phyloP scores from a whole-genome alignment of 306 rosid species.

The Prunus mume region DNA sequence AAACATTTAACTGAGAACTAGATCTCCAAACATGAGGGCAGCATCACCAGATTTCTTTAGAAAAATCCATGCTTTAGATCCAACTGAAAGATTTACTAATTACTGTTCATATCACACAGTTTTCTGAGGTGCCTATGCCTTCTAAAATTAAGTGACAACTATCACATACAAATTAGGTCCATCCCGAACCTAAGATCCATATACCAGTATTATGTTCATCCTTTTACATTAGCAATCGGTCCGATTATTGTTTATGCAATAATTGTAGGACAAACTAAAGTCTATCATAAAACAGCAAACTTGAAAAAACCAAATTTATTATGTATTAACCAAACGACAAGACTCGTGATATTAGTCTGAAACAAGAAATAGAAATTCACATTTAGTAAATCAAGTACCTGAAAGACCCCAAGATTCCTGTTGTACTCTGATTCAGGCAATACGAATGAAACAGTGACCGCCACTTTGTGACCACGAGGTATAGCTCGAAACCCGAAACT shows the following conservation, averaged over 20 bases:
- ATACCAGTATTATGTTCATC: neutral
- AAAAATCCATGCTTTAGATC: neutral
- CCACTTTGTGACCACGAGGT: constrained; percentile 51
- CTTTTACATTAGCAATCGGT: neutral
- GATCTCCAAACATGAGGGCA: neutral
- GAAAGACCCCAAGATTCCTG: constrained; percentile 80
- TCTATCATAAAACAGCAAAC: constrained; percentile 1
- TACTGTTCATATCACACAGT: neutral
- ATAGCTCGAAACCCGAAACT: constrained; percentile 32
- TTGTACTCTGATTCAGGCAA: constrained; percentile 81
- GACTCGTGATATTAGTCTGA: neutral
- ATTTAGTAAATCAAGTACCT: constrained; percentile 41
- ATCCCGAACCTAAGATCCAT: neutral
- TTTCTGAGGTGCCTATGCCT: neutral
- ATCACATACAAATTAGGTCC: neutral
- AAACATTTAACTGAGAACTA: neutral
- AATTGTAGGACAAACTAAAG: neutral
- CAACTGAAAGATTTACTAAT: neutral
- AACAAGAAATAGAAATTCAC: constrained; percentile 2
- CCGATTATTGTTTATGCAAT: neutral
- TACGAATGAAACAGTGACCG: constrained; percentile 38
- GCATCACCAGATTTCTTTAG: neutral
- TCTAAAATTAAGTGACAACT: neutral
- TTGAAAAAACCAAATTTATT: neutral
- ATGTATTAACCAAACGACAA: neutral